Evolutionary conservation across 768 basidiomycete species (phyloP).

Genomic region (Lactarius psammicola): DNA sequence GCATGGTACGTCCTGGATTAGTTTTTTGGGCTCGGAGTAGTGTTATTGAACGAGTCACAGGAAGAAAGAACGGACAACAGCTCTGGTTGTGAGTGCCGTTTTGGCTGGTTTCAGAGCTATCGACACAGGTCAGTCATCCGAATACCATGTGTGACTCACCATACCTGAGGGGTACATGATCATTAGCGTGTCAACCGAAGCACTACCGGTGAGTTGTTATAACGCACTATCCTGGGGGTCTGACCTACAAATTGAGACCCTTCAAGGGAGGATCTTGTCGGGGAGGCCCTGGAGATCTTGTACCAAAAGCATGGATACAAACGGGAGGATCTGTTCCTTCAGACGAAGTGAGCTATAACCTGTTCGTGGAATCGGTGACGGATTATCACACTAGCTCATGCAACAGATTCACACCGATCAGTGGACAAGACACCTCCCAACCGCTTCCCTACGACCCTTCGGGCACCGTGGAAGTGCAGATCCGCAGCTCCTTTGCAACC

Average conservation of each 20-base stretch:
- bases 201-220: slow-evolving; percentile 54
- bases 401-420: slow-evolving; percentile 66
- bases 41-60: slow-evolving; percentile 38
- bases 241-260: neutral
- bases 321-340: slow-evolving; percentile 70
- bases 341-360: slow-evolving; percentile 61
- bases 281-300: slow-evolving; percentile 62
- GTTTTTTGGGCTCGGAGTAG: neutral
- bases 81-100: slow-evolving; percentile 69
- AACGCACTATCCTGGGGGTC: neutral
- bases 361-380: neutral
- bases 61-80: slow-evolving; percentile 73
- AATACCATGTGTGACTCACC: neutral
- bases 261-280: slow-evolving; percentile 62
- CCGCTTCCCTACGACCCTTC: slow-evolving; percentile 72
- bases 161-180: slow-evolving; percentile 3
- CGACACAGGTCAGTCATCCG: slow-evolving; percentile 62
- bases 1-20: slow-evolving; percentile 45
- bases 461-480: slow-evolving; percentile 54
- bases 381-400: neutral
- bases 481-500: slow-evolving; percentile 55
- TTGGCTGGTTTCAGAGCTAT: slow-evolving; percentile 76
- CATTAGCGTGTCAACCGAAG: slow-evolving; percentile 63
- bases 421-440: slow-evolving; percentile 66
- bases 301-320: slow-evolving; percentile 56